These are phyloP conservation scores for Marasmius oreades DNA, from an alignment of 1,284 basidiomycete species.

Conservation along the genomic window DNA sequence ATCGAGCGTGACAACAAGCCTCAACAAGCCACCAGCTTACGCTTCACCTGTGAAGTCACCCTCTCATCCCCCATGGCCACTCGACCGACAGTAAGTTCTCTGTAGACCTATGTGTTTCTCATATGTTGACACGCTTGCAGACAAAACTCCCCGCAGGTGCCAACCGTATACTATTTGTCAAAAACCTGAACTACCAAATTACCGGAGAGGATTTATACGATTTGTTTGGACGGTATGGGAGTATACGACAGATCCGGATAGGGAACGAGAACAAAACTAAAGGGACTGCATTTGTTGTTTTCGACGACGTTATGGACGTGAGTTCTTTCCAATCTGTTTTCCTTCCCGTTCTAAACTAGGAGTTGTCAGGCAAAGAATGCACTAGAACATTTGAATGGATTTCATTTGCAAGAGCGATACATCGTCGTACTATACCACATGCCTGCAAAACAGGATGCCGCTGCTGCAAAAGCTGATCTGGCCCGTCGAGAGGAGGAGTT, in stretches of 20 bases:
- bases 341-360: neutral
- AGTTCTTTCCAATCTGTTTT: conserved; percentile 25
- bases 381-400: conserved; percentile 94
- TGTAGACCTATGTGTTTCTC: neutral
- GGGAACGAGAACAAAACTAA: conserved; percentile 91
- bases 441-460: conserved; percentile 92
- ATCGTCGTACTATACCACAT: conserved; percentile 98
- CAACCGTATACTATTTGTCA: conserved; percentile 82
- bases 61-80: conserved; percentile 20
- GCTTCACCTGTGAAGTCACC: neutral
- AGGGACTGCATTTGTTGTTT: conserved; percentile 95
- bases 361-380: conserved; percentile 86
- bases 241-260: conserved; percentile 92
- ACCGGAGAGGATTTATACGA: conserved; percentile 95
- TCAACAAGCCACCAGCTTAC: neutral
- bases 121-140: conserved; percentile 30
- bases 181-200: conserved; percentile 94
- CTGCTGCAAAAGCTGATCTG: conserved; percentile 89
- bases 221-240: conserved; percentile 96
- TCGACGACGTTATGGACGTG: conserved; percentile 87
- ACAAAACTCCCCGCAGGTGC: conserved; percentile 83
- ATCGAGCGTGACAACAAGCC: neutral
- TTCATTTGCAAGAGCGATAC: conserved; percentile 97
- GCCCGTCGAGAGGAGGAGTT: conserved; percentile 91
- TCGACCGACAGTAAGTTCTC: conserved; percentile 56